These are phyloP conservation scores for Mucor velutinosus DNA, from an alignment of 371 early-diverging fungal species.

Conservation along the genomic window DNA sequence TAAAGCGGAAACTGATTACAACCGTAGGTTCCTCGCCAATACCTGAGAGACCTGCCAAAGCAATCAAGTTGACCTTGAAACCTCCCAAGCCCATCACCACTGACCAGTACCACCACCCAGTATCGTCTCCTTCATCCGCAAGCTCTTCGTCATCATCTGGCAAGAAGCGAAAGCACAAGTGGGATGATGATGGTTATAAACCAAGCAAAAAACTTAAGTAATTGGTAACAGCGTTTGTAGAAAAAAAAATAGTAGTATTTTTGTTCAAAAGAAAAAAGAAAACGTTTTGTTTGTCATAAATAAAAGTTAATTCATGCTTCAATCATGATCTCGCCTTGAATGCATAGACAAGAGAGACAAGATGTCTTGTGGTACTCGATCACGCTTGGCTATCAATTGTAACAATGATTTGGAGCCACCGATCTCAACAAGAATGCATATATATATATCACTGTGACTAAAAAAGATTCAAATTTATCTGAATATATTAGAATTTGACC, in stretches of 20 bases:
- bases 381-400: no score
- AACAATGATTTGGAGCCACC: no score
- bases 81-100: conserved; percentile 20
- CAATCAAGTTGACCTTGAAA: conserved; percentile 28
- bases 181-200: neutral
- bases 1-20: neutral
- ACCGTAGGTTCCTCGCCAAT: neutral
- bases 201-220: neutral
- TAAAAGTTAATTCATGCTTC: no score
- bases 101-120: neutral
- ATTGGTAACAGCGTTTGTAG: neutral
- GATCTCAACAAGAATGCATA: no score
- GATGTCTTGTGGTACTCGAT: no score
- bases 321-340: no score
- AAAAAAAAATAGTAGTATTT: no score
- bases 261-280: neutral
- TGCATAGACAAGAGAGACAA: no score
- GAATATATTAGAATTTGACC: no score
- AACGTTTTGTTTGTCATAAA: neutral
- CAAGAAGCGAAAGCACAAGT: conserved; percentile 4
- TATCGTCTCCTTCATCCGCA: neutral
- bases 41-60: conserved; percentile 11
- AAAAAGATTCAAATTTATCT: no score
- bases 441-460: no score
- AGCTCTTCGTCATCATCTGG: neutral